phyloP scores from a whole-genome alignment of 495 filamentous ascomycete species.

The Aspergillus hancockii region DNA sequence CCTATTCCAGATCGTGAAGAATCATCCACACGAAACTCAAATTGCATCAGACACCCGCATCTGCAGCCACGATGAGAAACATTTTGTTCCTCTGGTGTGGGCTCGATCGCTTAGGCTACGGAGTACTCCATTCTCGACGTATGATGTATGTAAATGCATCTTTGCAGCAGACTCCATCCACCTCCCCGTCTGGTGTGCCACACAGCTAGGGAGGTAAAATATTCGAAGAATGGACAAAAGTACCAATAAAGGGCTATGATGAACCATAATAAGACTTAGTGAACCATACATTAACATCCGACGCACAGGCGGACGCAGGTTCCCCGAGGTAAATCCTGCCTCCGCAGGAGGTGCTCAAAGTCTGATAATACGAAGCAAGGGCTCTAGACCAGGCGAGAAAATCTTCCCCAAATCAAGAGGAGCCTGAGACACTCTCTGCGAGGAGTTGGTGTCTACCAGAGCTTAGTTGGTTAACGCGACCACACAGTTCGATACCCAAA shows the following conservation, averaged over 20 bases:
- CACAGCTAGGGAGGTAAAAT: neutral
- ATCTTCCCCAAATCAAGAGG: conserved; percentile 8
- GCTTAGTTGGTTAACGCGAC: neutral
- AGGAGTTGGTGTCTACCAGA: conserved; percentile 20
- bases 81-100: neutral
- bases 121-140: neutral
- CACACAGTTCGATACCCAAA: neutral
- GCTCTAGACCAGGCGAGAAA: conserved; percentile 10
- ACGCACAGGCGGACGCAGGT: conserved; percentile 21
- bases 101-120: neutral
- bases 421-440: conserved; percentile 28
- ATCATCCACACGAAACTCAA: neutral
- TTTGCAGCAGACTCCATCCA: neutral
- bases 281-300: conserved; percentile 25
- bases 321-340: conserved; percentile 21
- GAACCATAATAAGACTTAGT: conserved; percentile 8
- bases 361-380: conserved; percentile 46
- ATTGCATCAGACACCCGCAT: conserved; percentile 13
- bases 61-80: neutral
- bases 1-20: conserved; percentile 1
- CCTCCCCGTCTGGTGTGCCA: neutral
- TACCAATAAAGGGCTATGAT: conserved; percentile 15
- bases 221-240: conserved; percentile 11
- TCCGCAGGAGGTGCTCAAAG: conserved; percentile 21
- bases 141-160: neutral